A percentile compares a stretch with the other conserved stretches of the same genome.
These are phyloP conservation scores for Colletotrichum sp. DNA, from an alignment of 2,329 filamentous ascomycete species.

Conservation along the genomic window DNA sequence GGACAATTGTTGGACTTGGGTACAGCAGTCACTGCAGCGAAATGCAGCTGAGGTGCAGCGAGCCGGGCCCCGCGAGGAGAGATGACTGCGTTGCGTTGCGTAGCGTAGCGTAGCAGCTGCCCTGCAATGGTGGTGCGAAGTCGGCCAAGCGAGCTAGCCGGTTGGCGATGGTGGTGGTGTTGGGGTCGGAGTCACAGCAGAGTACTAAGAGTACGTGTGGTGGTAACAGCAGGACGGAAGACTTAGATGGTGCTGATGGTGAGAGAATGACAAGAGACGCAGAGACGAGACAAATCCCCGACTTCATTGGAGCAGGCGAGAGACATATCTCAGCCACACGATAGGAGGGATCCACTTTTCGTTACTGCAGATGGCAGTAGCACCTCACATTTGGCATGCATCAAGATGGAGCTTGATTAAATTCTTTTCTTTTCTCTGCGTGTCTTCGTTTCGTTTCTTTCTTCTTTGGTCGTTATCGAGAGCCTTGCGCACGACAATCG, in stretches of 20 bases:
- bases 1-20: conserved; percentile 1
- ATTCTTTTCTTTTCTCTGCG: not conserved
- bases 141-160: not conserved
- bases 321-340: not conserved
- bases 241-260: not conserved
- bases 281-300: not conserved
- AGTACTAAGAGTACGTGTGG: too few relatives aligned
- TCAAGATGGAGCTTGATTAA: not conserved
- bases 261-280: not conserved
- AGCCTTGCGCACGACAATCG: not conserved
- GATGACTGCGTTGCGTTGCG: not conserved
- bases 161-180: not conserved
- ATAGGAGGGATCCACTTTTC: not conserved
- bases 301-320: conserved; percentile 1
- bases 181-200: not conserved
- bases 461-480: not conserved
- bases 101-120: not conserved
- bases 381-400: not conserved
- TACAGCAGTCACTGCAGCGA: not conserved
- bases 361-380: not conserved
- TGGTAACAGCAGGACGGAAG: not conserved
- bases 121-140: not conserved
- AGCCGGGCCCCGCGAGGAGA: not conserved
- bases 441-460: not conserved
- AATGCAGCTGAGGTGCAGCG: not conserved